Evolutionary conservation across 2,329 filamentous ascomycete species (phyloP), one percentile per base, ranked within the genome.

Genomic region (Alternaria viburni): DNA sequence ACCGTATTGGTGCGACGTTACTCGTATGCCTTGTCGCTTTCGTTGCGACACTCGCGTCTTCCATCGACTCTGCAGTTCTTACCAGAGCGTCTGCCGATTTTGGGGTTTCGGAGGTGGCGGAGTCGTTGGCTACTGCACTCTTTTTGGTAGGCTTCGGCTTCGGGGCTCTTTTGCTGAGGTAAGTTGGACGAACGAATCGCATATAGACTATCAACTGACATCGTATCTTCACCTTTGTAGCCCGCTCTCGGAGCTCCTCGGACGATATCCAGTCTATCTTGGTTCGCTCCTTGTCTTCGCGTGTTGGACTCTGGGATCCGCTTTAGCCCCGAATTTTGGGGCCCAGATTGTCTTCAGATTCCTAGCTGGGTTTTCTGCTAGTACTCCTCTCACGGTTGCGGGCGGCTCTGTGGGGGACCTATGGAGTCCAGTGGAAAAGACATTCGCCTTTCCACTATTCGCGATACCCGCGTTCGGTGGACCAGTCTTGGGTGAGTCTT

Each of bases 21-120:
- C 59, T 61, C 21, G 54, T 64, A 43, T 85, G 50, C 13, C 49
- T 59, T 19, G 55, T 89, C 28, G 85, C 81, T 0, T 83, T 85
- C 26, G 81, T 85, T 0, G 85, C 87, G 0, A 82, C 82, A 4
- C 78, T 83, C 1, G 85, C 86, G 0, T 85, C 83, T 5, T 83
- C 85, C 0, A 86, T 88, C 44, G 85, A 88, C 58, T 83, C 84
- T 1, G 81, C 81, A 0, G 83, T 84, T 1, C 65, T 86, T 0
- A 77, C 78, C 0, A 81, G 85, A 63, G 85, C 91, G 2, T 81
- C 85, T 12, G 57, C 77, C 3, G 77, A 85, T 11, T 86, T 85
- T 56, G 68, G 78, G 4, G 80, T 85, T 4, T 77, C 80, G 28
- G 73, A 69, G 28, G 80, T 84, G 64, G 81, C 84, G 4, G 74